These are phyloP conservation scores for Middelhovenomyces tepae DNA, from an alignment of 805 yeast species.

Conservation along the genomic window DNA sequence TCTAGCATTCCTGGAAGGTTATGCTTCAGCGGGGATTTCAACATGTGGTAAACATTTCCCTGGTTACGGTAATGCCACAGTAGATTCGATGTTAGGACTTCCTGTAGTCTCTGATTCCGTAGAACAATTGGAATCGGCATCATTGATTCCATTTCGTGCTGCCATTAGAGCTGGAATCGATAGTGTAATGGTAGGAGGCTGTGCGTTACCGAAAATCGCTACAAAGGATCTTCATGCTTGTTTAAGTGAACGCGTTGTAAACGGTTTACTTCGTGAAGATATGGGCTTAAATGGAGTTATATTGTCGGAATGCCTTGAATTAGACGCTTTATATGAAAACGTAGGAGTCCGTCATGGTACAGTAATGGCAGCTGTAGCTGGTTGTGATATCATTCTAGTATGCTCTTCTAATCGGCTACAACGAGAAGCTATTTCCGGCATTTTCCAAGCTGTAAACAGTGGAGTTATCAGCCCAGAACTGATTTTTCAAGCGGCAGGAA, in stretches of 20 bases:
- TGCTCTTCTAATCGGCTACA: constrained; percentile 49
- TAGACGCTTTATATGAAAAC: constrained; percentile 55
- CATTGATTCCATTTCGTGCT: constrained; percentile 43
- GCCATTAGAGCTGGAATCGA: constrained; percentile 41
- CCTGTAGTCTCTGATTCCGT: constrained; percentile 51
- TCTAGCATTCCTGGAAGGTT: constrained; percentile 43
- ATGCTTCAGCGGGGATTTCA: constrained; percentile 44
- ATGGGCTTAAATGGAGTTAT: constrained; percentile 49
- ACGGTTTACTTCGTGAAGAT: constrained; percentile 42
- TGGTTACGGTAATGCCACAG: constrained; percentile 54
- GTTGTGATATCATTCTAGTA: constrained; percentile 56
- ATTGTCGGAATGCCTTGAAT: constrained; percentile 50
- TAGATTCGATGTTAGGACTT: constrained; percentile 46
- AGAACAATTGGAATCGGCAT: constrained; percentile 42
- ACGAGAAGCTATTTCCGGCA: constrained; percentile 43
- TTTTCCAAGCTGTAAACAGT: constrained; percentile 28
- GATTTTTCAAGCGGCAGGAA: constrained; percentile 31
- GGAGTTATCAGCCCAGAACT: constrained; percentile 32
- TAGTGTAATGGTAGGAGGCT: constrained; percentile 53
- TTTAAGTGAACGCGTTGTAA: constrained; percentile 43
- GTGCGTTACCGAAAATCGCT: constrained; percentile 53
- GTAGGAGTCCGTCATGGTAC: constrained; percentile 62
- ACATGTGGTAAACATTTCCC: constrained; percentile 60
- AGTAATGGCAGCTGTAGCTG: constrained; percentile 50
- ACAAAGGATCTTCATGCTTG: constrained; percentile 59